A percentile compares a stretch with the other conserved stretches of the same genome.
Evolutionary conservation across 352 stramenopile genomes (phyloP).

Genomic region (Pythium scleroteichum): DNA sequence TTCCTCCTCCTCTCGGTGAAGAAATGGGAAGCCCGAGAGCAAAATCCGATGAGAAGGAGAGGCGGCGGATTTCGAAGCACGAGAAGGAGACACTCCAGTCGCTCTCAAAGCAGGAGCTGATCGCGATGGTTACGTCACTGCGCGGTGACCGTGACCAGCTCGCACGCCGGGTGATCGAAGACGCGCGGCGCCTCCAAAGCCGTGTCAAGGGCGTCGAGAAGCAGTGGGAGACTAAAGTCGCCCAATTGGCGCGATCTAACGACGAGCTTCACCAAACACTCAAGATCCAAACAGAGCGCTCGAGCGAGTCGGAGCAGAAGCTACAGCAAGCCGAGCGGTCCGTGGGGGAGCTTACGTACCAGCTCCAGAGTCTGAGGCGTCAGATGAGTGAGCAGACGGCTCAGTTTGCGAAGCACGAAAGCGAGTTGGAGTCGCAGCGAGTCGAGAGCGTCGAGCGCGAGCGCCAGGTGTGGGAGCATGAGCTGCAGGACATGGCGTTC

Average conservation of each 20-base stretch:
- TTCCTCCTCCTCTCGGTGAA: slow-evolving; percentile 13
- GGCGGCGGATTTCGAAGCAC: not conserved
- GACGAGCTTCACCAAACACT: slow-evolving; percentile 40
- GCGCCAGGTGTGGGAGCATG: slow-evolving; percentile 56
- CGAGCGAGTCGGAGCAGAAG: slow-evolving; percentile 23
- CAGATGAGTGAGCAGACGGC: slow-evolving; percentile 36
- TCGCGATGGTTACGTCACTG: slow-evolving; percentile 38
- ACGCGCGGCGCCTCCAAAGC: slow-evolving; percentile 44
- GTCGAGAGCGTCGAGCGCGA: slow-evolving; percentile 42
- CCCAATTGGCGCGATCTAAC: slow-evolving; percentile 40
- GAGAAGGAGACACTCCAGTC: slow-evolving; percentile 27
- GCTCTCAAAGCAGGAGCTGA: slow-evolving; percentile 48
- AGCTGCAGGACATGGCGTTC: slow-evolving; percentile 54
- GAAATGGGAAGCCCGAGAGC: not conserved
- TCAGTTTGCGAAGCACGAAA: slow-evolving; percentile 30
- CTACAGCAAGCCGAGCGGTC: slow-evolving; percentile 32
- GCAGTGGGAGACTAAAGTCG: slow-evolving; percentile 50
- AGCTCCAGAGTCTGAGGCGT: slow-evolving; percentile 44
- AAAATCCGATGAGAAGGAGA: not conserved
- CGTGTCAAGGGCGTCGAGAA: slow-evolving; percentile 39
- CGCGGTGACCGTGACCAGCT: slow-evolving; percentile 49
- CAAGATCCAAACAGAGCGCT: slow-evolving; percentile 16
- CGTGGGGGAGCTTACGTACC: slow-evolving; percentile 32
- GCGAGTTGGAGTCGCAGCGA: slow-evolving; percentile 39
- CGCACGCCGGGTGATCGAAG: slow-evolving; percentile 35